phyloP scores from a whole-genome alignment of 2,329 filamentous ascomycete species.

The Chaetomiaceae sp. region DNA sequence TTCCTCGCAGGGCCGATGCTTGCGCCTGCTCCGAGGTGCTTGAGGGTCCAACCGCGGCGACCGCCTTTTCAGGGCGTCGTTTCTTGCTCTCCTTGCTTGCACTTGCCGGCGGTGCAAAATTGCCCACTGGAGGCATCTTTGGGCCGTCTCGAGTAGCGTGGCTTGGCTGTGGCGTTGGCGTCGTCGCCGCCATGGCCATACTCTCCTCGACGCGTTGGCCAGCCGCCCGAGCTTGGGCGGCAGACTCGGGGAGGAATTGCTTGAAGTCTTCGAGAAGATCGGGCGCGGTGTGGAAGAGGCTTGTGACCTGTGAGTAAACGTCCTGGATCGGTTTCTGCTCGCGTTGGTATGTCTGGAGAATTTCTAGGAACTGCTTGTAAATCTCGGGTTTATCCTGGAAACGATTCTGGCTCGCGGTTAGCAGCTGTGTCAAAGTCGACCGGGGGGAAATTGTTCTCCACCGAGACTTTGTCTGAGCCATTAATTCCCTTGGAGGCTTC shows the following conservation, averaged over 20 bases:
- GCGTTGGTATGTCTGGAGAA: constrained; percentile 94
- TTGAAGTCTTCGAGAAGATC: constrained; percentile 98
- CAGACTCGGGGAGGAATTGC: constrained; percentile 91
- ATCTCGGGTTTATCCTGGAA: constrained; percentile 96
- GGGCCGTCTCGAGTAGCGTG: constrained; percentile 53
- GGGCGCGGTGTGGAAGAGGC: constrained; percentile 85
- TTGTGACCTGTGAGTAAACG: constrained; percentile 94
- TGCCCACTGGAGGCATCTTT: constrained; percentile 89
- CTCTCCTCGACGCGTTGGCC: constrained; percentile 63
- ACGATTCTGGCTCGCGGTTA: constrained; percentile 63
- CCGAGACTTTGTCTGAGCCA: constrained; percentile 15
- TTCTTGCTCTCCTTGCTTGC: constrained; percentile 90
- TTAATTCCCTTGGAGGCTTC: constrained; percentile 4
- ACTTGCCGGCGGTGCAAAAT: constrained; percentile 79
- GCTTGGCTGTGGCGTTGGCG: constrained; percentile 53
- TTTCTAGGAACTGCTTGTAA: constrained; percentile 98
- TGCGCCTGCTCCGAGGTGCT: constrained; percentile 37
- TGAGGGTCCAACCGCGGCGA: constrained; percentile 45
- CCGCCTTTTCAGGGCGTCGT: constrained; percentile 58
- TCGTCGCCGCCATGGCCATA: constrained; percentile 45
- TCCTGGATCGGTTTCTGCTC: constrained; percentile 98
- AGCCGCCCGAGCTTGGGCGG: constrained; percentile 55
- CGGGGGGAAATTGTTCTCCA: constrained; percentile 19
- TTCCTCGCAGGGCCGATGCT: constrained; percentile 35
- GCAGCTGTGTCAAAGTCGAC: constrained; percentile 16